A percentile compares a stretch with the other conserved stretches of the same genome.
phyloP scores from a whole-genome alignment of 2,329 filamentous ascomycete species.

The Talaromyces pinophilus region DNA sequence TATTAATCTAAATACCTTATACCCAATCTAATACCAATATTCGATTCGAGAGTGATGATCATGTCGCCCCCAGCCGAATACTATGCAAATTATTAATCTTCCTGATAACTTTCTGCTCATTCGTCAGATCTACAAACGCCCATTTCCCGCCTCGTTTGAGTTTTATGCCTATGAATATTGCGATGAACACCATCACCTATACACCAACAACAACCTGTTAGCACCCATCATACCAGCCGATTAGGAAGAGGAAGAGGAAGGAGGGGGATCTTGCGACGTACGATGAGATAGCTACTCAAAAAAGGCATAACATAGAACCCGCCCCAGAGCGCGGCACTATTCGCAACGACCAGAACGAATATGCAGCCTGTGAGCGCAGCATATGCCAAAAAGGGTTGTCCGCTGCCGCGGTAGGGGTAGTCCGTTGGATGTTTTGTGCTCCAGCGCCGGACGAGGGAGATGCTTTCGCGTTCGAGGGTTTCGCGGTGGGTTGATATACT shows the following conservation, averaged over 20 bases:
- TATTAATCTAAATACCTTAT: background rate
- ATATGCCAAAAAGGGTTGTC: constrained; percentile 43
- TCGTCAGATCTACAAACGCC: constrained; percentile 37
- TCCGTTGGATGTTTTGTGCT: constrained; percentile 27
- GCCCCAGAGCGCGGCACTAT: constrained; percentile 42
- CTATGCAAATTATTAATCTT: constrained; percentile 38
- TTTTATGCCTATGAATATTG: constrained; percentile 35
- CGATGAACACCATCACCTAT: constrained; percentile 36
- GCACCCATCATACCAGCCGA: no score
- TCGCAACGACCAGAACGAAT: constrained; percentile 38
- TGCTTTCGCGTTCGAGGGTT: constrained; percentile 17
- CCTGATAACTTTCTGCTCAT: constrained; percentile 30
- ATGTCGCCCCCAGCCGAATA: constrained; percentile 28
- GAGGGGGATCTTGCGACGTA: constrained; percentile 28
- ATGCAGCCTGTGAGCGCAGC: constrained; percentile 40
- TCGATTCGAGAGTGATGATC: background rate
- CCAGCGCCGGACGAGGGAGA: constrained; percentile 22
- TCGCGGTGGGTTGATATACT: constrained; percentile 20
- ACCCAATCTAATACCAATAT: background rate
- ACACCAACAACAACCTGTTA: background rate
- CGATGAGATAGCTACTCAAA: constrained; percentile 43
- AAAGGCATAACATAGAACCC: constrained; percentile 40
- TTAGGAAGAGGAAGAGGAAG: no score
- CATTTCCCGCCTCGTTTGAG: constrained; percentile 30
- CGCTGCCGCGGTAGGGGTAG: constrained; percentile 45